phyloP scores from a whole-genome alignment of 306 rosid species.

The Cicer arietinum region DNA sequence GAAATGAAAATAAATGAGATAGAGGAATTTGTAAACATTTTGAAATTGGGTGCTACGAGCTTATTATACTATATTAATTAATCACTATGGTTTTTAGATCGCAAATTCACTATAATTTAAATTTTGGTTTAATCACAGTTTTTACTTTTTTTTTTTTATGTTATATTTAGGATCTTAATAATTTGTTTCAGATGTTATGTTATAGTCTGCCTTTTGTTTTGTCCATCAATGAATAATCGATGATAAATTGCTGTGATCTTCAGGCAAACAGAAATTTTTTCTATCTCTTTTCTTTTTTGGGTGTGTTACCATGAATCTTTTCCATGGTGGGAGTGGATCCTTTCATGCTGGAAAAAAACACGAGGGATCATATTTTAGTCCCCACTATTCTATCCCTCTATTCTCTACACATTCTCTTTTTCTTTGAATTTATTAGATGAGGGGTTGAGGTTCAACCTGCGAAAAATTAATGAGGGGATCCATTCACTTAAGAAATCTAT shows the following conservation, averaged over 20 bases:
- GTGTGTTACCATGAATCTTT: too few species aligned
- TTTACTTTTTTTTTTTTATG: not conserved
- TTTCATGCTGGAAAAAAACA: too few species aligned
- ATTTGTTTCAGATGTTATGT: slow-evolving; percentile 10
- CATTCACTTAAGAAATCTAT: too few species aligned
- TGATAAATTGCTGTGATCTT: not conserved
- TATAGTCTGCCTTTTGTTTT: not conserved
- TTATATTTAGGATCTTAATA: not conserved
- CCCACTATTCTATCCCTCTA: not conserved
- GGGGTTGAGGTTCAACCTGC: too few species aligned
- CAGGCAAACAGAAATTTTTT: not conserved
- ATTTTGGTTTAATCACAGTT: not conserved
- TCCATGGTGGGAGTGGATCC: too few species aligned
- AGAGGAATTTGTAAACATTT: not conserved
- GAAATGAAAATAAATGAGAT: not conserved
- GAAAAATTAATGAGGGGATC: too few species aligned
- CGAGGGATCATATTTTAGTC: not conserved
- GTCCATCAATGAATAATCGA: not conserved
- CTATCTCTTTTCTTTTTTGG: too few species aligned
- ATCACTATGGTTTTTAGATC: not conserved
- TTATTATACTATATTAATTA: not conserved
- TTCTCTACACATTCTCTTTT: not conserved
- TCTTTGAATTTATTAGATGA: too few species aligned
- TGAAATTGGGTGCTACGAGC: slow-evolving; percentile 2
- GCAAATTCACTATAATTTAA: not conserved